Conservation (phyloP, 371 early-diverging fungal species). For the Mucor piriformis region DNA sequence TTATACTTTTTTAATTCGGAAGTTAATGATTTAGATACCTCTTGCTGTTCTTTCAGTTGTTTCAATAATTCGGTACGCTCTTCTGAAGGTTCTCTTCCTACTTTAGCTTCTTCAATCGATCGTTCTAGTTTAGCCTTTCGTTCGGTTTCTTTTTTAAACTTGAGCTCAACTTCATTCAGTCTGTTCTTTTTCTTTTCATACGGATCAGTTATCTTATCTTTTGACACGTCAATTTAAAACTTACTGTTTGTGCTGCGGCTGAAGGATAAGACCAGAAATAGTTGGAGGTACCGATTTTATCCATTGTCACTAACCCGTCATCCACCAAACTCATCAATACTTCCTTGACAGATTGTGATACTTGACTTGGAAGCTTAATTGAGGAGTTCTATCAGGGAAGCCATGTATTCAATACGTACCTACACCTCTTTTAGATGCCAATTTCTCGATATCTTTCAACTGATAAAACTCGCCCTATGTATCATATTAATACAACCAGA, state of each 20-base stretch:
- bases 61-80: conserved; percentile 43
- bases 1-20: conserved; percentile 64
- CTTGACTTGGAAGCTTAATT: conserved; percentile 32
- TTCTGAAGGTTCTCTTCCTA: conserved; percentile 38
- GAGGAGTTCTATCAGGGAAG: not conserved
- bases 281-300: conserved; percentile 92
- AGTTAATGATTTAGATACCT: conserved; percentile 38
- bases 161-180: conserved; percentile 1
- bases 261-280: conserved; percentile 95
- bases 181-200: conserved; percentile 13
- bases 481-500: too few relatives aligned
- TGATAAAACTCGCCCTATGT: conserved; percentile 74
- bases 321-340: conserved; percentile 88
- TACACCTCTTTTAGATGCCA: conserved; percentile 91
- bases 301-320: conserved; percentile 84
- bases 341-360: conserved; percentile 88
- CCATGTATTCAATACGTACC: conserved; percentile 42
- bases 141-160: conserved; percentile 22
- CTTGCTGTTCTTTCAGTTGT: conserved; percentile 48
- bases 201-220: too few relatives aligned
- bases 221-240: not conserved
- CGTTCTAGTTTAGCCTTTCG: conserved; percentile 11
- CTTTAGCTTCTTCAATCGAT: conserved; percentile 44
- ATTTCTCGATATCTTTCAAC: conserved; percentile 91
- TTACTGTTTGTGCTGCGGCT: conserved; percentile 65